These are phyloP conservation scores for Salix dunnii DNA, from an alignment of 345 rosid genomes.

Conservation along the genomic window DNA sequence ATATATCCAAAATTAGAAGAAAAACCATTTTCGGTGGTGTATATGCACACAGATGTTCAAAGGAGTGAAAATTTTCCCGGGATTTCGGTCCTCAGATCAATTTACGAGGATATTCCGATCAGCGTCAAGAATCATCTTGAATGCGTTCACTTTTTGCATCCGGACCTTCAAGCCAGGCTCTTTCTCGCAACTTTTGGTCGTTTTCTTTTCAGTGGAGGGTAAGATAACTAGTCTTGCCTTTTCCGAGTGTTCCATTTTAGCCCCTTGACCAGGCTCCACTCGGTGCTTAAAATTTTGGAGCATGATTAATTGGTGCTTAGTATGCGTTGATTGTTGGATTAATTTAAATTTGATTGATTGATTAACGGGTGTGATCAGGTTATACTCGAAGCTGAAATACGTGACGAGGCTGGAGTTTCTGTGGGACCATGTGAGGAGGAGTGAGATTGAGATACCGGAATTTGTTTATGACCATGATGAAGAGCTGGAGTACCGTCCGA, in stretches of 20 bases:
- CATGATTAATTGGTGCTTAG: neutral
- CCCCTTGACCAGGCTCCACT: neutral
- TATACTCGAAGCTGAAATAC: conserved; percentile 51
- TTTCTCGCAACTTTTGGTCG: conserved; percentile 69
- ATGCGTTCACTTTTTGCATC: conserved; percentile 58
- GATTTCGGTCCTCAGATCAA: conserved; percentile 40
- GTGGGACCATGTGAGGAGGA: conserved; percentile 62
- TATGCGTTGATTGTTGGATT: too few species aligned
- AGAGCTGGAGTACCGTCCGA: conserved; percentile 43
- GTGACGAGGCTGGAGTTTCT: conserved; percentile 52
- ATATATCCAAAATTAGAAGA: conserved; percentile 36
- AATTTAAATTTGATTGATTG: too few species aligned
- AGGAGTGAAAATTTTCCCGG: conserved; percentile 55
- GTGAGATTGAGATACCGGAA: conserved; percentile 59
- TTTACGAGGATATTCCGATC: conserved; percentile 46
- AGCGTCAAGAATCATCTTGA: conserved; percentile 34
- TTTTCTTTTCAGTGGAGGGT: conserved; percentile 53
- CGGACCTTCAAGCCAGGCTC: conserved; percentile 47
- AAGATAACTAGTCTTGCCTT: conserved; percentile 4
- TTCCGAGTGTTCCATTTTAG: neutral
- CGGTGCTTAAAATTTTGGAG: neutral
- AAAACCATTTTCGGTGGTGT: conserved; percentile 47
- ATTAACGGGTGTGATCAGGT: conserved; percentile 23
- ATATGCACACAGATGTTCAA: conserved; percentile 47
- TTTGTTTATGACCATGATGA: conserved; percentile 57